phyloP scores from a whole-genome alignment of 75 land plant species.

The Picea glauca region DNA sequence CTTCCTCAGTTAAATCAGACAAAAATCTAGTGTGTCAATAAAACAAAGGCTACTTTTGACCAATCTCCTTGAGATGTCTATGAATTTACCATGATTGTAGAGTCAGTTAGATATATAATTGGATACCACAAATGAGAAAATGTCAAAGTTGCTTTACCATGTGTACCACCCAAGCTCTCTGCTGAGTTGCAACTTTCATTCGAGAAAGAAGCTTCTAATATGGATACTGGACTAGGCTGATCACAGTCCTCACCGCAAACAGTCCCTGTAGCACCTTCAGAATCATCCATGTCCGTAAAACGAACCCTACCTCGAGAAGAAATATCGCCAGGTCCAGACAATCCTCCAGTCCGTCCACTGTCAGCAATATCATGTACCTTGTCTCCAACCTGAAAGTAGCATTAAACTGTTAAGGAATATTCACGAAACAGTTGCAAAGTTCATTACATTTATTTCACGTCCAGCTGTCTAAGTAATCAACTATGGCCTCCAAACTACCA shows the following conservation, averaged over 20 bases:
- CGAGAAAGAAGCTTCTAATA: slow-evolving; percentile 62
- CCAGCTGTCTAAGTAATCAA: background rate
- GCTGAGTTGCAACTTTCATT: slow-evolving; percentile 48
- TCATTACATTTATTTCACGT: background rate
- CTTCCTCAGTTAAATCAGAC: background rate
- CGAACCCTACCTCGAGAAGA: background rate
- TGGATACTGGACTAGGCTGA: slow-evolving; percentile 54
- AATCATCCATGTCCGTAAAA: background rate
- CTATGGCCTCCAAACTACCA: background rate
- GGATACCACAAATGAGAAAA: background rate
- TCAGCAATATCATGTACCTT: background rate
- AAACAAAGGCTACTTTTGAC: background rate
- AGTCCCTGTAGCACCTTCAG: background rate
- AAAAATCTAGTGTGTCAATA: background rate
- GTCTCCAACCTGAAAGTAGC: background rate
- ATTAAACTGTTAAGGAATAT: background rate
- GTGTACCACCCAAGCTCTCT: slow-evolving; percentile 25
- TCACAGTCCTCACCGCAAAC: slow-evolving; percentile 12
- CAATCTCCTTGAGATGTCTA: background rate
- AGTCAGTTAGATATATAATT: background rate
- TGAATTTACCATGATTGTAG: background rate
- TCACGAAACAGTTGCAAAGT: background rate
- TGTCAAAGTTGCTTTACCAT: slow-evolving; percentile 18
- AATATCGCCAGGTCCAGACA: background rate
- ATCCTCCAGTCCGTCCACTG: background rate